Conservation (phyloP, 2,329 filamentous ascomycete species). For the Diaporthe destruens region DNA sequence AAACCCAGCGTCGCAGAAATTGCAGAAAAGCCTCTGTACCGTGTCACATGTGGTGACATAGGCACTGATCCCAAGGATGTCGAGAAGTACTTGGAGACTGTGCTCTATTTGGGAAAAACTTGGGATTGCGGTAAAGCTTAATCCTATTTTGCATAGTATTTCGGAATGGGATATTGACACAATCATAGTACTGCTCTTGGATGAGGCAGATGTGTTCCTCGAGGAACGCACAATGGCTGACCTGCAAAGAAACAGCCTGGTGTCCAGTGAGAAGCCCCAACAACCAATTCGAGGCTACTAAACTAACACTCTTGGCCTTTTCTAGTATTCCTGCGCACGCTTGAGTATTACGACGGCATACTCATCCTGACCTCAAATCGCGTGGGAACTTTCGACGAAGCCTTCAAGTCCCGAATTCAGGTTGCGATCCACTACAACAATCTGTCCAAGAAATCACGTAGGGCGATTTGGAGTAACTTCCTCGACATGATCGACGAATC, state of each 20-base stretch:
- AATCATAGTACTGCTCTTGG: conserved; percentile 49
- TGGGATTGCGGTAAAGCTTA: conserved; percentile 46
- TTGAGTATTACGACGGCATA: conserved; percentile 50
- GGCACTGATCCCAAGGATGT: conserved; percentile 49
- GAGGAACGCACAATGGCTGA: conserved; percentile 47
- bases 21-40: conserved; percentile 52
- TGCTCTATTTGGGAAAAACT: conserved; percentile 49
- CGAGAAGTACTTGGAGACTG: conserved; percentile 50
- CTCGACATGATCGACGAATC: conserved; percentile 41
- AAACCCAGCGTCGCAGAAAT: conserved; percentile 50
- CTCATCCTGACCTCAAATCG: conserved; percentile 51
- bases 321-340: conserved; percentile 47
- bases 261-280: conserved; percentile 42
- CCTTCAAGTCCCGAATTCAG: conserved; percentile 51
- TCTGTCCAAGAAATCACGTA: conserved; percentile 39
- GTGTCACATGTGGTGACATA: conserved; percentile 53
- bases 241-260: conserved; percentile 50
- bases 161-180: not conserved
- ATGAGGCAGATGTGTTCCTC: conserved; percentile 54
- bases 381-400: conserved; percentile 50
- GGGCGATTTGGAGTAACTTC: conserved; percentile 48
- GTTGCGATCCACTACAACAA: conserved; percentile 47
- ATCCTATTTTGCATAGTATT: rapidly evolving
- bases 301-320: rapidly evolving
- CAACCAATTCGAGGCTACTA: rapidly evolving